Conservation (phyloP, 257 asterid genomes). For the Plantago ovata region DNA sequence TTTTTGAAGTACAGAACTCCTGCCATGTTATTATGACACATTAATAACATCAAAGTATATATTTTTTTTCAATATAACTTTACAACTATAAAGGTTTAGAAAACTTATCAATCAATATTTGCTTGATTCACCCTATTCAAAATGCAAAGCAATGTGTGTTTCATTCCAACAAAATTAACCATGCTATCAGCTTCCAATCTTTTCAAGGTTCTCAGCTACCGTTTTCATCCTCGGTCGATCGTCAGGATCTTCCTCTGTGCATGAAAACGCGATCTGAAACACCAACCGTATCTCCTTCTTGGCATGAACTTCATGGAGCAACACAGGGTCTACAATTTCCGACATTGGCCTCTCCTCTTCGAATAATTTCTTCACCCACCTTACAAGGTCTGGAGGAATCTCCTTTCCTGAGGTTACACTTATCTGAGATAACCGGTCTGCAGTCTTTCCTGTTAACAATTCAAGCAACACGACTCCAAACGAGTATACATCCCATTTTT, state of each 20-base stretch:
- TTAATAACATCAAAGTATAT: too few relatives aligned
- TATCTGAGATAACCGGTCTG: slow-evolving; percentile 62
- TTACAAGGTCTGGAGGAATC: slow-evolving; percentile 55
- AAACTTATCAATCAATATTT: too few relatives aligned
- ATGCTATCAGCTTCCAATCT: slow-evolving; percentile 43
- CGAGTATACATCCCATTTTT: slow-evolving; percentile 94
- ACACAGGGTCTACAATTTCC: slow-evolving; percentile 72
- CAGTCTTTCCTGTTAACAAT: slow-evolving; percentile 76
- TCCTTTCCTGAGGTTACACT: slow-evolving; percentile 56
- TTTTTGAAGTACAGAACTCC: too few relatives aligned
- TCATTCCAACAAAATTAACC: too few relatives aligned
- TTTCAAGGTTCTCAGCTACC: slow-evolving; percentile 71
- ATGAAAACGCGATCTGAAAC: slow-evolving; percentile 73
- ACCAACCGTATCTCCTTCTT: slow-evolving; percentile 76
- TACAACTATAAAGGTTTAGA: too few relatives aligned
- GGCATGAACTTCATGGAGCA: slow-evolving; percentile 66
- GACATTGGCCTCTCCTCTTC: slow-evolving; percentile 69
- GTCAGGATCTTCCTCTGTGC: slow-evolving; percentile 91
- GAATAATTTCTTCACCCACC: slow-evolving; percentile 93
- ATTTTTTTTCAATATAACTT: too few relatives aligned
- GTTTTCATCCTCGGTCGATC: slow-evolving; percentile 91
- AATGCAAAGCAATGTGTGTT: too few relatives aligned
- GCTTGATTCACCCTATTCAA: too few relatives aligned
- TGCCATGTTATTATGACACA: too few relatives aligned
- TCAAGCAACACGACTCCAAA: slow-evolving; percentile 86